Percentiles rank a stretch among this genome's conserved stretches.
Evolutionary conservation across 768 basidiomycete genomes (phyloP).

Genomic region (Agrocybe praecox): DNA sequence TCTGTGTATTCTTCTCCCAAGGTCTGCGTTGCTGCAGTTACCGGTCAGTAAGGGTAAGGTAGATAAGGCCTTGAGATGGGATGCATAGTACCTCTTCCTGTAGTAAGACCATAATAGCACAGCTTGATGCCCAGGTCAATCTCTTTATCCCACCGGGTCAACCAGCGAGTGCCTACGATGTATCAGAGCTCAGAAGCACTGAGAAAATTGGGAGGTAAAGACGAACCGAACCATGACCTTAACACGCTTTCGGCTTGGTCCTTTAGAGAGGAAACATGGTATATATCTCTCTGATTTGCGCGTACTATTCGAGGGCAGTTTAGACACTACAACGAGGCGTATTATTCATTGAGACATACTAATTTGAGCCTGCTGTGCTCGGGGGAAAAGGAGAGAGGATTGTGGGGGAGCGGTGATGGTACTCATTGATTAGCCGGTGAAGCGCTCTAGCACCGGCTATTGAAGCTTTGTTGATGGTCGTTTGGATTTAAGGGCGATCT

Average conservation of each 20-base stretch:
- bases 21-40: slow-evolving; percentile 67
- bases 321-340: slow-evolving; percentile 1
- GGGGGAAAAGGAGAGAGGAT: slow-evolving; percentile 54
- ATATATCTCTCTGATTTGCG: slow-evolving; percentile 82
- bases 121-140: slow-evolving; percentile 70
- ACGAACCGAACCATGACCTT: slow-evolving; percentile 76
- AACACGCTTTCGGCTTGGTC: slow-evolving; percentile 78
- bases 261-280: slow-evolving; percentile 72
- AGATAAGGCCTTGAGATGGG: not conserved
- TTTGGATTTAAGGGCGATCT: slow-evolving; percentile 14
- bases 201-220: not conserved
- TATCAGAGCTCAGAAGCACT: slow-evolving; percentile 1
- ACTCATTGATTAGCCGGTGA: not conserved
- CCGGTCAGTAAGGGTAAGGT: slow-evolving; percentile 3
- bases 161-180: slow-evolving; percentile 71
- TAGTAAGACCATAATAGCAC: slow-evolving; percentile 73
- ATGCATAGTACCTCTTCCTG: slow-evolving; percentile 60
- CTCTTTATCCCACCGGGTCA: slow-evolving; percentile 82
- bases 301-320: slow-evolving; percentile 53
- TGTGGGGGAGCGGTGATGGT: slow-evolving; percentile 18
- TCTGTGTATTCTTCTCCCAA: slow-evolving; percentile 93
- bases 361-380: slow-evolving; percentile 84
- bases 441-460: slow-evolving; percentile 1
- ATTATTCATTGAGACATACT: slow-evolving; percentile 49
- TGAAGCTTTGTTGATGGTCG: slow-evolving; percentile 19